Base-by-base conservation (phyloP, 2,329 filamentous ascomycete genomes). In the Anisogramma anomala region DNA sequence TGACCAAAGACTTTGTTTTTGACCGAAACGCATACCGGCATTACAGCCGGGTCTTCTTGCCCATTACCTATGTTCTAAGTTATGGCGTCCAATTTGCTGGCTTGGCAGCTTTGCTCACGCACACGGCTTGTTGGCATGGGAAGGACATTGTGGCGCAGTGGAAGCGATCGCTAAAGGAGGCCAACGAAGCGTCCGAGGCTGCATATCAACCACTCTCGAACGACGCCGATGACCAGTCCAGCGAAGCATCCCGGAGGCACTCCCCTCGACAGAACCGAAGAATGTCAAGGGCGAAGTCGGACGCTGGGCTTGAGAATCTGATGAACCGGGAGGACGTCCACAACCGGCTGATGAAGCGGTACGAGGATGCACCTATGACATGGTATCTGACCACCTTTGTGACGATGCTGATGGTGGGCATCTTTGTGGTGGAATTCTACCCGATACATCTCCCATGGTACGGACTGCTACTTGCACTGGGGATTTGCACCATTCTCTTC, bases 21-120 rank as follows among this genome's bases (percentile, higher is more conserved):
- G 82, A 93, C 53, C 67, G 72, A 45, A 71, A 77, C 15, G 83
- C 84, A 14, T 94, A 93, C 59, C 67, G 77, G 35, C 72, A 69
- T n/a, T 93, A 93, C 60, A 89, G 84, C 51, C 76, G 82, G 14
- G 83, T 93, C 1, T 94, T 88, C 50, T 63, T 93, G 7, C 84
- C 86, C 1, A 86, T 91, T 46, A 91, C 86, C 0, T 94, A 91
- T 55, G 83, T 88, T 15, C 68, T 93, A 30, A 88, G 84, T 54
- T 94, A 93, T 51, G 85, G 81, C 3, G 72, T 93, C 18, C 85
- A 91, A 53, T 93, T 94, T 56, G 86, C 86, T 10, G 83, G 82
- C 1, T 66, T 94, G 15, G 80, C 84, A 18, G 82, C 84, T 1
- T 66, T 93, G 10, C 64, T 94, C 14, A 85, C 84, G 1, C 85